Evolutionary conservation across 176 grass and related monocot genomes (phyloP).

Genomic region (Oryza australiensis): DNA sequence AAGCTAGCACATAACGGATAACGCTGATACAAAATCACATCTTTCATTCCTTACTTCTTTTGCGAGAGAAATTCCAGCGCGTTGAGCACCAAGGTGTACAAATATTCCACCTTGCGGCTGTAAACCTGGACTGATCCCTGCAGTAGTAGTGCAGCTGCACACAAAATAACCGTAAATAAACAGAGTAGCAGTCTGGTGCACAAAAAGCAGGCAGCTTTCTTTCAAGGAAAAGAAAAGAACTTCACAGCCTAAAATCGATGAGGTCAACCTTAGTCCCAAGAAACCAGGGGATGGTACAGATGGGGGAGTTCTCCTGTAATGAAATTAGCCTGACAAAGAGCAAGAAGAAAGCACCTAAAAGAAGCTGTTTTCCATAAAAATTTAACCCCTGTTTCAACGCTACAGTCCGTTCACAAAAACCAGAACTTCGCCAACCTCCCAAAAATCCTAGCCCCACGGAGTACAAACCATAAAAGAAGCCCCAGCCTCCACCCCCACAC

Average conservation of each 20-base stretch:
- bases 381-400: neutral
- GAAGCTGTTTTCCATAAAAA: neutral
- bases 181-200: neutral
- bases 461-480: neutral
- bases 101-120: slow-evolving; percentile 91
- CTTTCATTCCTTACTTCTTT: slow-evolving; percentile 67
- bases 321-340: neutral
- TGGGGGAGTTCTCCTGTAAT: neutral
- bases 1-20: slow-evolving; percentile 9
- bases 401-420: neutral
- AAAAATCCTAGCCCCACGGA: neutral
- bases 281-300: neutral
- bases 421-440: neutral
- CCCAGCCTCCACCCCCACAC: neutral
- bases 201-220: slow-evolving; percentile 9
- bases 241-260: neutral
- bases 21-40: neutral
- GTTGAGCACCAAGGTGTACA: slow-evolving; percentile 88
- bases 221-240: neutral
- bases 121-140: slow-evolving; percentile 97
- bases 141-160: slow-evolving; percentile 79
- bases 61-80: slow-evolving; percentile 80
- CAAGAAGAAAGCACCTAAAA: neutral
- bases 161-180: slow-evolving; percentile 24
- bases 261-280: neutral